Evolutionary conservation across 345 rosid genomes (phyloP), one percentile per base, ranked within the genome.

Genomic region (Pugionium dolabratum): DNA sequence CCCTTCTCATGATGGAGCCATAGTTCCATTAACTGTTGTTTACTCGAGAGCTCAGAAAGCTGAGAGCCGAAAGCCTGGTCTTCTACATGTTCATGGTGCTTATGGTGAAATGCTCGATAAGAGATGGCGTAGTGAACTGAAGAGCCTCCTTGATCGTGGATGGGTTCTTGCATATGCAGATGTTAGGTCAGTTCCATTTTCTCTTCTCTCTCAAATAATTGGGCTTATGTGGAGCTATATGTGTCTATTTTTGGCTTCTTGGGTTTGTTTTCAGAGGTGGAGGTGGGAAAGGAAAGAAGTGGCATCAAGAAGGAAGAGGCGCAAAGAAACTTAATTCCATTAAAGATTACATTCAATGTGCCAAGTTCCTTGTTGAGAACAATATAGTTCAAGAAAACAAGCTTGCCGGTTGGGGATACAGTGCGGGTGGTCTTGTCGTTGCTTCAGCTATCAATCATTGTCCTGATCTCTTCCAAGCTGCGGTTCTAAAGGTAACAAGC

Each of bases 61-160:
- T 51, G 80, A 70, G 47, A 83, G 68, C 34, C 44, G 43, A 69
- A 85, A 75, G 46, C 88, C 95, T 40, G 95, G 95, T 35, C 76
- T 94, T 59, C 90, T 94, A 76, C 93, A 84, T 58, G 97, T 90
- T 27, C 96, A 94, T 74, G 96, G 99, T 80, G 96, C 99, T 75
- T 90, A 84, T 63, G 97, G 97, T 53, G 97, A 94, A 79, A 48
- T 83, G 50, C 93, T 88, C 9, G 96, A 88, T 75, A 94, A 94
- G 75, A 76, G 96, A 59, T 94, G 97, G 97, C 83, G 77, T 64
- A 81, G 82, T 74, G 99, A 94, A 79, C 75, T 90, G 70, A 94
- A 94, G 77, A 90, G 97, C 82, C 93, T 94, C 50, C 97, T 94
- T 59, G 99, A 90, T 78, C 95, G 97, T 66, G 95, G 99, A 70